Evolutionary conservation across 441 rosid species (phyloP).

Genomic region (Adansonia madagascariensis): DNA sequence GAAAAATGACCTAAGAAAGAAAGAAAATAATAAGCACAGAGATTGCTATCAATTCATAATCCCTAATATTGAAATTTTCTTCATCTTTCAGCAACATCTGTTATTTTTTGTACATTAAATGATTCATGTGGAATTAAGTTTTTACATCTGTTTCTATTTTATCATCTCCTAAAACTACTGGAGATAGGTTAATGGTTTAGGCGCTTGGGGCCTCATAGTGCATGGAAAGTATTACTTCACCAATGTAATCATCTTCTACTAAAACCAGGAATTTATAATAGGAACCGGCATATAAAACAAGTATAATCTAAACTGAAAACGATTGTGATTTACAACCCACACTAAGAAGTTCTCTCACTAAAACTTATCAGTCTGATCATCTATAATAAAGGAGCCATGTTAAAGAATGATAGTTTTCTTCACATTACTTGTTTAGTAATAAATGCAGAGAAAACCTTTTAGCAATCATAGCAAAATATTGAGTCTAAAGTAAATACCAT

Average conservation of each 20-base stretch:
- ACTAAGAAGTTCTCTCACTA: conserved; percentile 8
- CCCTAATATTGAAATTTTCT: background rate
- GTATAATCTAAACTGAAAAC: background rate
- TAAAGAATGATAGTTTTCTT: conserved; percentile 2
- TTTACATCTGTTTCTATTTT: conserved; percentile 3
- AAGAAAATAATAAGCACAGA: background rate
- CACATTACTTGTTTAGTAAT: background rate
- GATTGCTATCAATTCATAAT: background rate
- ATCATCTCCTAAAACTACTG: conserved; percentile 1
- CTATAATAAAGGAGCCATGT: background rate
- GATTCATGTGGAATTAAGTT: background rate
- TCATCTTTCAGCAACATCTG: background rate
- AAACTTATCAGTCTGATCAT: background rate
- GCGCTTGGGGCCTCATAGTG: background rate
- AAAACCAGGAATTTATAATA: background rate
- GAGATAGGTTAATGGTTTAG: conserved; percentile 4
- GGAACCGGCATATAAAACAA: background rate
- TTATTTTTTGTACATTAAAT: background rate
- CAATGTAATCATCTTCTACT: conserved; percentile 7
- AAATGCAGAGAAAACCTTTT: background rate
- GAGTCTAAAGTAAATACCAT: conserved; percentile 44
- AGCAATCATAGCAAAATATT: background rate
- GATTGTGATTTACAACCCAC: background rate
- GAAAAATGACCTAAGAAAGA: conserved; percentile 14
- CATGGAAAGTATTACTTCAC: background rate